phyloP scores from a whole-genome alignment of 805 yeast species.

The Teunomyces barrocoloradensis region DNA sequence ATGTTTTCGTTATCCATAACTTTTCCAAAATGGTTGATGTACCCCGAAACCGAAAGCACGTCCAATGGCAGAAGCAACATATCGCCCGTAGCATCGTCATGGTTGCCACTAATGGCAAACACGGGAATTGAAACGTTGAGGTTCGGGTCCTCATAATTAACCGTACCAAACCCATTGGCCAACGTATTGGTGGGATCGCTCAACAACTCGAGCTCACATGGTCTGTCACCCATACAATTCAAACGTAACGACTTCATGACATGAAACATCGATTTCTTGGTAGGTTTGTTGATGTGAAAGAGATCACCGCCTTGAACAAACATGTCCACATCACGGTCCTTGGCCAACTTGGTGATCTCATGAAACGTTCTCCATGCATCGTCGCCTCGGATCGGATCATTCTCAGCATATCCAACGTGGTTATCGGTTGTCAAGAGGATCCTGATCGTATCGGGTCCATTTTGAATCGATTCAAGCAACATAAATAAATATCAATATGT shows the following conservation, averaged over 20 bases:
- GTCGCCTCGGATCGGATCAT: conserved; percentile 84
- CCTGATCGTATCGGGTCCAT: conserved; percentile 66
- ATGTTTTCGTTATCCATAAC: conserved; percentile 74
- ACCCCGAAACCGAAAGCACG: conserved; percentile 73
- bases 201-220: conserved; percentile 78
- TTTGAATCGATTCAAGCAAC: conserved; percentile 36
- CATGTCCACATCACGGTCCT: conserved; percentile 74
- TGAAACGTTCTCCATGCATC: conserved; percentile 87
- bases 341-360: conserved; percentile 75
- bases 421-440: conserved; percentile 90
- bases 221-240: conserved; percentile 80
- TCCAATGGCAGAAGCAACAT: conserved; percentile 83
- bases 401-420: conserved; percentile 91
- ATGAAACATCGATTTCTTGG: conserved; percentile 80
- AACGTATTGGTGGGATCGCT: conserved; percentile 72
- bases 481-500: conserved; percentile 10
- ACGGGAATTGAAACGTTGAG: conserved; percentile 85
- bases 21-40: conserved; percentile 87
- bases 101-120: conserved; percentile 92
- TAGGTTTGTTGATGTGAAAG: conserved; percentile 87
- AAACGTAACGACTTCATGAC: conserved; percentile 70
- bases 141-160: conserved; percentile 90
- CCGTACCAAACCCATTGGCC: conserved; percentile 61
- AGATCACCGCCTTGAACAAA: conserved; percentile 90
- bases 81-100: conserved; percentile 93